Conservation (phyloP, 192 early-diverging fungal species). For the Mortierella hygrophila region DNA sequence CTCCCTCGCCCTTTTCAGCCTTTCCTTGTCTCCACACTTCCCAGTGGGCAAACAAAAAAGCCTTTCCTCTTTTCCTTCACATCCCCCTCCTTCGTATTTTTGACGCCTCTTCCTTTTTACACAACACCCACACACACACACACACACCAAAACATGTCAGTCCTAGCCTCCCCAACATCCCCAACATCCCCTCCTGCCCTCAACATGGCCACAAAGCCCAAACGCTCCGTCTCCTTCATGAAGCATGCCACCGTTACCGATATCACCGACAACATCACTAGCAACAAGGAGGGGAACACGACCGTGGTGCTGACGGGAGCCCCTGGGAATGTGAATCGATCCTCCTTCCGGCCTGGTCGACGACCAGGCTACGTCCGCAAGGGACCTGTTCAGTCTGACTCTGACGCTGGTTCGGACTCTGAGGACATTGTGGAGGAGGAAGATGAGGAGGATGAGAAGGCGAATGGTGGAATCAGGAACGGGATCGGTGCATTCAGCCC, state of each 20-base stretch:
- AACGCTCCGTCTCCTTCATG: constrained; percentile 41
- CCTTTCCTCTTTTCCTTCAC: too few relatives aligned
- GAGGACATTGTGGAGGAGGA: background rate
- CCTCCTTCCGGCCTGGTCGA: constrained; percentile 32
- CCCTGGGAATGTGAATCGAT: constrained; percentile 10
- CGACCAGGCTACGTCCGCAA: constrained; percentile 38
- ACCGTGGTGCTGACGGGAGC: background rate
- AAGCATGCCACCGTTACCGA: constrained; percentile 7
- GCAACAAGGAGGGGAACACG: background rate
- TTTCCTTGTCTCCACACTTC: too few relatives aligned
- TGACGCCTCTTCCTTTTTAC: background rate
- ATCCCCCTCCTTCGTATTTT: background rate
- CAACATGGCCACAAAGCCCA: constrained; percentile 29
- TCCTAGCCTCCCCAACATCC: background rate
- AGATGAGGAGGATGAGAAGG: background rate
- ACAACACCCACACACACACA: background rate
- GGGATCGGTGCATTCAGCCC: background rate
- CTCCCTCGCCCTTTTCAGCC: too few relatives aligned
- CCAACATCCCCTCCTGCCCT: constrained; percentile 12
- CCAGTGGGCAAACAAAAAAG: too few relatives aligned
- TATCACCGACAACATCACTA: background rate
- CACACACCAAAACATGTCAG: background rate
- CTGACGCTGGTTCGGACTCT: constrained; percentile 11
- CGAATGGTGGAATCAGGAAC: background rate
- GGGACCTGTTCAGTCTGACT: constrained; percentile 31